Conservation (phyloP, 129 eudicot genomes). For the Glebionis coronaria region DNA sequence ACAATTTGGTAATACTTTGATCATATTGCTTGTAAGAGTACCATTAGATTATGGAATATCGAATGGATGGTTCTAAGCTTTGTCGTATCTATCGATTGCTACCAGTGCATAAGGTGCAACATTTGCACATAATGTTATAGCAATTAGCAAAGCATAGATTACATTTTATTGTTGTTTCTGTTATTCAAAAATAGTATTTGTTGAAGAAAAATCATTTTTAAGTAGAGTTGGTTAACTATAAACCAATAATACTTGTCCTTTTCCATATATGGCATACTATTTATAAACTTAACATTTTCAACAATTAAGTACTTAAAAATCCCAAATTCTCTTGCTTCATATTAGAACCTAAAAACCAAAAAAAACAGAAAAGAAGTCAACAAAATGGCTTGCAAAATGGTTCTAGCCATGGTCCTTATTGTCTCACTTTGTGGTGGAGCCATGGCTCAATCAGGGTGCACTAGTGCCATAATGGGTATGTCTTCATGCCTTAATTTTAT, state of each 20-base stretch:
- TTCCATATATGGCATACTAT: conserved; percentile 23
- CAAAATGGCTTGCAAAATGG: conserved; percentile 19
- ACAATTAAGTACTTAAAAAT: background rate
- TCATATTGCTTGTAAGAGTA: conserved; percentile 7
- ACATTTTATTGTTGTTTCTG: background rate
- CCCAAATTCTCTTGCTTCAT: conserved; percentile 2
- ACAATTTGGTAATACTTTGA: conserved; percentile 1
- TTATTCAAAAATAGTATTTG: background rate
- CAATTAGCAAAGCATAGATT: too few relatives aligned
- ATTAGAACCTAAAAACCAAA: background rate
- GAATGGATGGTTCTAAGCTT: background rate
- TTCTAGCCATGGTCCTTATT: conserved; percentile 36
- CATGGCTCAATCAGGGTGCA: conserved; percentile 75
- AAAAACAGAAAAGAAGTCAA: conserved; percentile 34
- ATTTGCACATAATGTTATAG: too few relatives aligned
- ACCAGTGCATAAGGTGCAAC: too few relatives aligned
- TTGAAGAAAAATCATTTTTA: background rate
- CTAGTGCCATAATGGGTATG: conserved; percentile 55
- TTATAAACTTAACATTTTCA: conserved; percentile 21
- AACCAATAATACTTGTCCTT: conserved; percentile 34
- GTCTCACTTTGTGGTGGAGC: conserved; percentile 41
- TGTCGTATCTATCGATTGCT: too few relatives aligned
- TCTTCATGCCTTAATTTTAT: conserved; percentile 64
- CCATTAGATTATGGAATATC: background rate
- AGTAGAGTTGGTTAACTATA: conserved; percentile 42